Conservation (phyloP, 2,329 filamentous ascomycete genomes). For the Teratosphaeria epicoccoides region DNA sequence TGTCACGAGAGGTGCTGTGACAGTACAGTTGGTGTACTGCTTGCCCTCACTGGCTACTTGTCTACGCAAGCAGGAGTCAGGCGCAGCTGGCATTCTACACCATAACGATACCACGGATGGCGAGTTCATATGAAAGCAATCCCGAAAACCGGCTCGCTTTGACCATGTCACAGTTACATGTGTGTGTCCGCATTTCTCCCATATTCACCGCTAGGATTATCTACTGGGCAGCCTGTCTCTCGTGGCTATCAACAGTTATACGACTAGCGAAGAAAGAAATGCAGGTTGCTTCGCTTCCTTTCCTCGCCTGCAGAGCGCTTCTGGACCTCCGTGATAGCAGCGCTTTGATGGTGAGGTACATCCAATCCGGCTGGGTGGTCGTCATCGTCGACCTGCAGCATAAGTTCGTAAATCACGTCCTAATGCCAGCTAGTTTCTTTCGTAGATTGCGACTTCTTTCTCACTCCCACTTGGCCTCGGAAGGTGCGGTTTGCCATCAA, state of each 20-base stretch:
- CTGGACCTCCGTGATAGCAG: constrained; percentile 54
- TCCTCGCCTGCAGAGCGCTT: constrained; percentile 75
- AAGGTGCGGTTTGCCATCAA: too few relatives aligned
- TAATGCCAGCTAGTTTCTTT: too few relatives aligned
- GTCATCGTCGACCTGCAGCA: too few relatives aligned
- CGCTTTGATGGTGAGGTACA: constrained; percentile 84
- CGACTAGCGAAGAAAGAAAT: constrained; percentile 75
- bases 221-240: constrained; percentile 63
- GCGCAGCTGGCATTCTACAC: not conserved
- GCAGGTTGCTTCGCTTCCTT: constrained; percentile 37
- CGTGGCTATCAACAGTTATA: constrained; percentile 81
- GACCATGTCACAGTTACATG: not conserved
- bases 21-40: constrained; percentile 25
- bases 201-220: constrained; percentile 65
- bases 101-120: not conserved
- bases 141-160: not conserved
- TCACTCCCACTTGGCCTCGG: too few relatives aligned
- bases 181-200: not conserved
- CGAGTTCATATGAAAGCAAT: constrained; percentile 1
- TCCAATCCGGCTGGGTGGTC: too few relatives aligned
- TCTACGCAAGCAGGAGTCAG: not conserved
- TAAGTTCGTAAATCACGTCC: too few relatives aligned
- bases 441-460: too few relatives aligned
- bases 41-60: constrained; percentile 1
- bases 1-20: constrained; percentile 7